Evolutionary conservation across 352 stramenopile species (phyloP), one percentile per base, ranked within the genome.

Genomic region (Phytophthora vignae): DNA sequence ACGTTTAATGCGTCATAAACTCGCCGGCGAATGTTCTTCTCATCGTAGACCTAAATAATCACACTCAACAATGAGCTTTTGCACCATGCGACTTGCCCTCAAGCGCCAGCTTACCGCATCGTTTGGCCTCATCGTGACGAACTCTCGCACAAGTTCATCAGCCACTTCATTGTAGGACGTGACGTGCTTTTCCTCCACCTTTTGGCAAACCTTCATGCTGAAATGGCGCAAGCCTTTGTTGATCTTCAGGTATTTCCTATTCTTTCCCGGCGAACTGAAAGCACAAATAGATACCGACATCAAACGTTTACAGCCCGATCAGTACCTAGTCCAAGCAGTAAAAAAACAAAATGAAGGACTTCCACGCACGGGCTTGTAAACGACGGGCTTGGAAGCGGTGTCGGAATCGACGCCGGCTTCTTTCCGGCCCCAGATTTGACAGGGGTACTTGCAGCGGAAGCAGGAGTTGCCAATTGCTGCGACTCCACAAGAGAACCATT

Each of bases 1-100:
- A 99, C 97, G 74, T 99, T 99, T 14, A 99, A 78, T 31, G 96
- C 97, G 69, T 99, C 97, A 65, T 99, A 99, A 7, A 99, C 96
- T 56, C 97, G 91, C 19, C 97, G 88, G 40, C 97, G 93, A 58
- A 99, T 98, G 71, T 99, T 99, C 67, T 98, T 98, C 62, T 98
- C 92, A 64, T 98, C 92, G 69, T 97, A 97, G n/a, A 90, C 84
- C 79, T 95, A 40, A 48, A 54, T 29, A 29, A n/a, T 66, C 12
- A 19, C 15, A 64, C 33, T 64, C 36, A 53, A 12, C 3, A 54
- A 10, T 71, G 1, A 71, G 33, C 2, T 17, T 19, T 25, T 21
- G 19, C 19, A 53, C 17, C 9, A 38, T 46, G 4, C 4, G 7
- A 3, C 22, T 50, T 50, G 44, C 6, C 44, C 44, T 25, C n/a